Evolutionary conservation across 139 green algal species (phyloP).

Genomic region (Monoraphidium neglectum): DNA sequence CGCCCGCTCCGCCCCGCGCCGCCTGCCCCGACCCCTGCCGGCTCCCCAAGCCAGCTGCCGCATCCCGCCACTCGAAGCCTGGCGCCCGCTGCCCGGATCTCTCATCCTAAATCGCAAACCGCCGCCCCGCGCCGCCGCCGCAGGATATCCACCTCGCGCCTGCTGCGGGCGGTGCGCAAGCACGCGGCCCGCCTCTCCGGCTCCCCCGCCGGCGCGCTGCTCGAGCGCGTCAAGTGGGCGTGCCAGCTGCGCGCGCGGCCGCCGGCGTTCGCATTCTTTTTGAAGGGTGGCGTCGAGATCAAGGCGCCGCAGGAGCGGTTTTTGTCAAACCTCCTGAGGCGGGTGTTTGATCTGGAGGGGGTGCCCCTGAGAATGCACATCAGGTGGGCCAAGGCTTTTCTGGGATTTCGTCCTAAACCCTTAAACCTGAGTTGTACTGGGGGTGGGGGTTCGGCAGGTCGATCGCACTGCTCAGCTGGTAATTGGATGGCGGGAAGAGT

Average conservation of each 20-base stretch:
- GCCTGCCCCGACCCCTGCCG: too few species aligned
- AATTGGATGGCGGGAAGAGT: too few species aligned
- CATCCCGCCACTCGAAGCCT: too few species aligned
- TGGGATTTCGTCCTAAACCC: too few species aligned
- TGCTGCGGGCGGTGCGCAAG: conserved; percentile 41
- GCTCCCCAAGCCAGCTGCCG: too few species aligned
- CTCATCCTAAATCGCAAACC: neutral
- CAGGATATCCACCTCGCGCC: conserved; percentile 40
- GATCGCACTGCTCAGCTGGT: too few species aligned
- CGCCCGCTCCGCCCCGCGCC: too few species aligned
- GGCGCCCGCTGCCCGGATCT: neutral
- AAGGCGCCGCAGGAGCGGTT: conserved; percentile 36
- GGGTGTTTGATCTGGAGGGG: conserved; percentile 48
- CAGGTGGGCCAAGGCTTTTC: conserved; percentile 27
- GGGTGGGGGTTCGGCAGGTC: too few species aligned
- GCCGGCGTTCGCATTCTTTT: conserved; percentile 75
- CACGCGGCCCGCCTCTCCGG: conserved; percentile 28
- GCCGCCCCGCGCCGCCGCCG: neutral
- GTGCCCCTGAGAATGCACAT: conserved; percentile 61
- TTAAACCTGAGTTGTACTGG: too few species aligned
- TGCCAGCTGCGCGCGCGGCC: conserved; percentile 70
- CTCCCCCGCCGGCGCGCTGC: conserved; percentile 28
- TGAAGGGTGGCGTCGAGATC: conserved; percentile 41
- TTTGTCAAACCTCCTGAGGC: conserved; percentile 47
- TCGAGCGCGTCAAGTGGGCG: conserved; percentile 57